A percentile compares a stretch with the other conserved stretches of the same genome.
Conservation (phyloP, 768 basidiomycete genomes). For the Pleurotus giganteus region DNA sequence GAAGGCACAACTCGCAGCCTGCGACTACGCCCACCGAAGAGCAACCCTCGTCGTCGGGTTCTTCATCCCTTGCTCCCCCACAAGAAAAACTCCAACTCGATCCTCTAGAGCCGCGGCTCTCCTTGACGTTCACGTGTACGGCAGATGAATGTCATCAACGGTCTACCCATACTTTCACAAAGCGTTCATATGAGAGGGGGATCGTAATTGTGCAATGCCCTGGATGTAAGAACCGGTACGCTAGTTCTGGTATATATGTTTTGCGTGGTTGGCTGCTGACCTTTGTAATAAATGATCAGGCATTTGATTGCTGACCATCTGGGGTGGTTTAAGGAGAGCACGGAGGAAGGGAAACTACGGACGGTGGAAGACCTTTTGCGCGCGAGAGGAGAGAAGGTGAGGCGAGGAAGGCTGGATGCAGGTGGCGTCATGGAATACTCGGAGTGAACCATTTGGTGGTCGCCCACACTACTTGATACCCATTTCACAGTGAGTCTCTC, state of each 20-base stretch:
- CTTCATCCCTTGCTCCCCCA: background rate
- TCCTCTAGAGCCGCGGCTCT: slow-evolving; percentile 55
- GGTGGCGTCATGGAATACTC: slow-evolving; percentile 58
- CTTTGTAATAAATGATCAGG: slow-evolving; percentile 31
- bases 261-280: slow-evolving; percentile 6
- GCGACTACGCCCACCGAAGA: background rate
- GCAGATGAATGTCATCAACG: slow-evolving; percentile 68
- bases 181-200: slow-evolving; percentile 80
- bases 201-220: slow-evolving; percentile 93
- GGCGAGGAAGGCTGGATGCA: slow-evolving; percentile 43
- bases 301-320: slow-evolving; percentile 89
- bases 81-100: background rate
- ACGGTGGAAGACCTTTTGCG: slow-evolving; percentile 84
- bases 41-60: background rate
- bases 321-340: slow-evolving; percentile 88
- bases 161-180: slow-evolving; percentile 86
- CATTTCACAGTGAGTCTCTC: too few relatives aligned
- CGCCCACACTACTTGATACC: too few relatives aligned
- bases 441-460: slow-evolving; percentile 19
- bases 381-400: slow-evolving; percentile 76
- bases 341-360: slow-evolving; percentile 64
- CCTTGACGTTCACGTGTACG: slow-evolving; percentile 86
- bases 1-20: background rate
- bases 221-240: slow-evolving; percentile 82
- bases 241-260: slow-evolving; percentile 10